These are phyloP conservation scores for Geotrichum cucujoidarum DNA, from an alignment of 1,139 yeast genomes.

Conservation along the genomic window DNA sequence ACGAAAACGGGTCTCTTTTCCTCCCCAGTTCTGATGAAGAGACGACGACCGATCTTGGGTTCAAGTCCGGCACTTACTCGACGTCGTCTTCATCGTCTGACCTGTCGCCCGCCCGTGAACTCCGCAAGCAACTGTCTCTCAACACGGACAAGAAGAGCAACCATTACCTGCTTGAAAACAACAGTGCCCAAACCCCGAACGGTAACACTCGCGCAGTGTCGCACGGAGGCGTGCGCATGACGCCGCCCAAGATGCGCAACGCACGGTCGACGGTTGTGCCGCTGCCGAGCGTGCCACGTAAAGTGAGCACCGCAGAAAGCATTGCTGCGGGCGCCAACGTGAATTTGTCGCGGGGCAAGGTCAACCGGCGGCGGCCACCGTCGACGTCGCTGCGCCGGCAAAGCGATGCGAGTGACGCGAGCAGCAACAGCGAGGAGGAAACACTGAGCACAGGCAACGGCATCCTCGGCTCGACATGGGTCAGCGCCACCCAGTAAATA, in stretches of 20 bases:
- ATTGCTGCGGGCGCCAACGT: slow-evolving; percentile 6
- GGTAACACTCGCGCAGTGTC: neutral
- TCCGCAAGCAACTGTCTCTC: neutral
- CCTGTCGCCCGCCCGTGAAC: neutral
- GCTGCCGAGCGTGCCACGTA: slow-evolving; percentile 7
- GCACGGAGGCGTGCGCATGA: neutral
- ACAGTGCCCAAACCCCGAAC: neutral
- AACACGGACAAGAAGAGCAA: neutral
- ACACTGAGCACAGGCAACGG: too few relatives aligned
- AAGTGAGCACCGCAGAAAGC: neutral
- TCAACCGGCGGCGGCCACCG: slow-evolving; percentile 13
- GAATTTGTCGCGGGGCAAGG: slow-evolving; percentile 14
- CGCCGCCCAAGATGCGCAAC: neutral
- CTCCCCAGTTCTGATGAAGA: neutral
- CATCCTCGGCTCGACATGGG: too few relatives aligned
- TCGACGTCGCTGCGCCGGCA: too few relatives aligned
- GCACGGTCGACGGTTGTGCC: neutral
- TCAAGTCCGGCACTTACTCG: neutral
- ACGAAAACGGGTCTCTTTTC: neutral
- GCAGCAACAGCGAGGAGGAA: too few relatives aligned
- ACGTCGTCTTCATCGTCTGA: neutral
- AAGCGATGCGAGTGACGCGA: neutral
- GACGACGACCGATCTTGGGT: neutral
- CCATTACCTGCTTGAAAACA: neutral
- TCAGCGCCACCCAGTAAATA: too few relatives aligned